A percentile compares a stretch with the other conserved stretches of the same genome.
These are phyloP conservation scores for Verruconis gallopava DNA, from an alignment of 2,329 filamentous ascomycete genomes.

Conservation along the genomic window DNA sequence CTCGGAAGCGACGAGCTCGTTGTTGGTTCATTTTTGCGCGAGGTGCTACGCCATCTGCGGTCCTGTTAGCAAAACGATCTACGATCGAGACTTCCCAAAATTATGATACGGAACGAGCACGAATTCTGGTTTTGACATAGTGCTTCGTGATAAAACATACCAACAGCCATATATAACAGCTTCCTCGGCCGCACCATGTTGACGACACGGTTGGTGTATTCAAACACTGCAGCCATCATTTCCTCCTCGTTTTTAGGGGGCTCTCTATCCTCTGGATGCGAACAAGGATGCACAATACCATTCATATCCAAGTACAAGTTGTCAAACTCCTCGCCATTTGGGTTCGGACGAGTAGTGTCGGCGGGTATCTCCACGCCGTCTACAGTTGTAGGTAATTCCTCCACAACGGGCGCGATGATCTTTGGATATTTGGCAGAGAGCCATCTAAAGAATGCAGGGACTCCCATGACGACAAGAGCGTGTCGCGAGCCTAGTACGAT, in stretches of 20 bases:
- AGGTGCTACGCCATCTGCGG: conserved; percentile 80
- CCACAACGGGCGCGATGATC: conserved; percentile 83
- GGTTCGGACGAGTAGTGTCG: conserved; percentile 73
- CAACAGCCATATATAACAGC: conserved; percentile 92
- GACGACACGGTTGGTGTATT: conserved; percentile 95
- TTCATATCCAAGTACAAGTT: conserved; percentile 99
- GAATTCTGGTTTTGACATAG: background rate
- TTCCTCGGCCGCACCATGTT: conserved; percentile 98
- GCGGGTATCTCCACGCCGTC: conserved; percentile 77
- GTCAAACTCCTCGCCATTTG: conserved; percentile 95
- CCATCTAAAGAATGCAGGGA: conserved; percentile 91
- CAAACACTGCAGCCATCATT: conserved; percentile 99
- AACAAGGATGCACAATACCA: conserved; percentile 97
- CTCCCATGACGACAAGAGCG: conserved; percentile 65
- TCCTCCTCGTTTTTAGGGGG: conserved; percentile 90
- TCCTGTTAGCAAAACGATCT: conserved; percentile 10
- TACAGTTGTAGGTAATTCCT: conserved; percentile 69
- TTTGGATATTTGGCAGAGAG: conserved; percentile 95
- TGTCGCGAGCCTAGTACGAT: no score
- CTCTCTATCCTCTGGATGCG: conserved; percentile 86
- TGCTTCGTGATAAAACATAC: conserved; percentile 38
- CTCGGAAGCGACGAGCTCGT: conserved; percentile 85
- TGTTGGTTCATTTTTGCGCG: conserved; percentile 99
- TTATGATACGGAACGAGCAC: background rate
- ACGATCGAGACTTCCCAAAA: no score